Percentiles rank a stretch among this genome's conserved stretches.
phyloP scores from a whole-genome alignment of 352 stramenopile genomes.

The Pythium dissotocum region DNA sequence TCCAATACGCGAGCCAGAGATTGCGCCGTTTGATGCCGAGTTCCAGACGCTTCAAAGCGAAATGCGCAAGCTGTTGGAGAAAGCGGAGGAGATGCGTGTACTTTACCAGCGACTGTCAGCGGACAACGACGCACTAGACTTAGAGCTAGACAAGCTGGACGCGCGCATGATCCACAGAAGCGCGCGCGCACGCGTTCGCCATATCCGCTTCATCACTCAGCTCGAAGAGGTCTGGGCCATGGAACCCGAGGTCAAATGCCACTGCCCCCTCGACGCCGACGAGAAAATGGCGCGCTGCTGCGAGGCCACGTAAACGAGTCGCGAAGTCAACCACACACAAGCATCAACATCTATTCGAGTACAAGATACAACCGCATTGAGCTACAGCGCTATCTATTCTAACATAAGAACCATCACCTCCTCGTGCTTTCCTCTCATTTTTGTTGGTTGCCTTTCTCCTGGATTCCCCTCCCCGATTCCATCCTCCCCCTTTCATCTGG shows the following conservation, averaged over 20 bases:
- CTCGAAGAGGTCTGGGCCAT: constrained; percentile 23
- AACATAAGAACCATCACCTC: background rate
- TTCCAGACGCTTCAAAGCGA: constrained; percentile 15
- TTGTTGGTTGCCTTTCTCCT: constrained; percentile 1
- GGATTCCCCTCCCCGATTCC: background rate
- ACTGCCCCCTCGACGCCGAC: background rate
- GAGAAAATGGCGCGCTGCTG: background rate
- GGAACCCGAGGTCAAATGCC: constrained; percentile 1
- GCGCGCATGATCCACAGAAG: constrained; percentile 11
- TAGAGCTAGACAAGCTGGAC: constrained; percentile 14
- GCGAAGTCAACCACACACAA: background rate
- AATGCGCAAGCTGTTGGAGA: constrained; percentile 9
- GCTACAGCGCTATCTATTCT: background rate
- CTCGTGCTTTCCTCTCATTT: background rate
- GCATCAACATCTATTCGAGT: background rate
- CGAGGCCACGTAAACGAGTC: background rate
- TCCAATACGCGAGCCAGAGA: background rate
- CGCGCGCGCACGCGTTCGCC: constrained; percentile 14
- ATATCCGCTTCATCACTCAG: constrained; percentile 14
- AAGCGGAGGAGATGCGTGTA: background rate
- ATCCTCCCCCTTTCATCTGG: background rate
- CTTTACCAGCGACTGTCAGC: background rate
- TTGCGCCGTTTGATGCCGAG: constrained; percentile 6
- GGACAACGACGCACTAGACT: background rate
- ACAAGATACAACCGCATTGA: background rate